Conservation (phyloP, 768 basidiomycete species). For the Tulasnella calospora region DNA sequence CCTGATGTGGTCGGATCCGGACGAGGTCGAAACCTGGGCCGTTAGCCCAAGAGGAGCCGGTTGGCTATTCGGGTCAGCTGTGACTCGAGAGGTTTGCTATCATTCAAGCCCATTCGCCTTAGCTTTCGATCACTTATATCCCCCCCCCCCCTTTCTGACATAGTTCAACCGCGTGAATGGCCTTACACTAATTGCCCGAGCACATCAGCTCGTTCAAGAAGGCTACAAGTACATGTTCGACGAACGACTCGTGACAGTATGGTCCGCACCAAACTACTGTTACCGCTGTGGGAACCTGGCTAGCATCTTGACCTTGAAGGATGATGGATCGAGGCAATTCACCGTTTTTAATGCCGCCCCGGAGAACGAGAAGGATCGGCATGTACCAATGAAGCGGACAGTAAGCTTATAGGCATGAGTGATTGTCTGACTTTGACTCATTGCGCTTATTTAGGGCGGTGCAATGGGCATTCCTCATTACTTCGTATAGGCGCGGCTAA, state of each 20-base stretch:
- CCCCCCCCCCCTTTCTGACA: neutral
- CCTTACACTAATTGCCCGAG: slow-evolving; percentile 82
- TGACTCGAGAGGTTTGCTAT: slow-evolving; percentile 68
- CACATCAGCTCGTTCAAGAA: slow-evolving; percentile 95
- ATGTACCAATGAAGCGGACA: slow-evolving; percentile 48
- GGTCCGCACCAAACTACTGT: slow-evolving; percentile 89
- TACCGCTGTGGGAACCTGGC: slow-evolving; percentile 86
- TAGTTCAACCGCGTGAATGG: slow-evolving; percentile 92
- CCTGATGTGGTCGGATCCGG: slow-evolving; percentile 98
- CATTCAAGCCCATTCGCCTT: neutral
- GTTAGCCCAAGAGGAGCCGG: slow-evolving; percentile 95
- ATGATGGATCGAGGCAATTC: slow-evolving; percentile 60
- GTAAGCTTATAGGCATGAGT: slow-evolving; percentile 1
- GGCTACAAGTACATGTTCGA: slow-evolving; percentile 50
- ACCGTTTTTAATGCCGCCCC: slow-evolving; percentile 80
- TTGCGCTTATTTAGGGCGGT: neutral
- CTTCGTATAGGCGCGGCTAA: slow-evolving; percentile 15
- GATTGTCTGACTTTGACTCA: neutral
- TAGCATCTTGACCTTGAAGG: slow-evolving; percentile 78
- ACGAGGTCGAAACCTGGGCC: slow-evolving; percentile 93
- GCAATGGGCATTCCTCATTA: slow-evolving; percentile 19
- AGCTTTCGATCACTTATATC: neutral
- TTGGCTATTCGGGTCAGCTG: slow-evolving; percentile 84
- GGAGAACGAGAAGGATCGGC: slow-evolving; percentile 83
- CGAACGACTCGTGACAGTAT: slow-evolving; percentile 69